Evolutionary conservation across 371 early-diverging fungal species (phyloP).

Genomic region (Chytridium lagenaria): DNA sequence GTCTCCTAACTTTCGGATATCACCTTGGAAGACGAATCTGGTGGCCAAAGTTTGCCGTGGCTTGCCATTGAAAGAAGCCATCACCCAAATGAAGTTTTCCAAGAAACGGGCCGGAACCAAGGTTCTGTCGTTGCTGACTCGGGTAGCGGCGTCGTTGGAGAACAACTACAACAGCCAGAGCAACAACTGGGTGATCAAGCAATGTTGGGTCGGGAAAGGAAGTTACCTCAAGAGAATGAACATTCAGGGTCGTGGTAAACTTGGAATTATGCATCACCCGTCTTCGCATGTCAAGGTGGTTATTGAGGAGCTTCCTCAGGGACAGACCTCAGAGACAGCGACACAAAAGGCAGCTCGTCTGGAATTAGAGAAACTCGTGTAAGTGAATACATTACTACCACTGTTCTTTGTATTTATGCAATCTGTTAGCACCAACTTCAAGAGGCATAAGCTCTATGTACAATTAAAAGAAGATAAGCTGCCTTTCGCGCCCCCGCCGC

Average conservation of each 20-base stretch:
- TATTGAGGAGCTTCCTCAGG: constrained; percentile 61
- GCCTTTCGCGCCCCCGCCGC: constrained; percentile 23
- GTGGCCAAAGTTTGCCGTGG: constrained; percentile 86
- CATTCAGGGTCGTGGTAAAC: constrained; percentile 82
- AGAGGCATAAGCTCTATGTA: constrained; percentile 37
- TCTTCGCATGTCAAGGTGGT: constrained; percentile 84
- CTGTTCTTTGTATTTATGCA: neutral
- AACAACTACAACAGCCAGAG: constrained; percentile 39
- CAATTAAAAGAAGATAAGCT: constrained; percentile 34
- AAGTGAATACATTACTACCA: neutral
- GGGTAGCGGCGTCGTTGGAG: constrained; percentile 21
- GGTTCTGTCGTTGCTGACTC: constrained; percentile 40
- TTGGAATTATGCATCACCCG: constrained; percentile 80
- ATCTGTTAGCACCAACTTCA: constrained; percentile 20
- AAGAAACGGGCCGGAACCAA: constrained; percentile 75
- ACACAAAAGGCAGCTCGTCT: constrained; percentile 19
- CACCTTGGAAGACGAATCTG: constrained; percentile 83
- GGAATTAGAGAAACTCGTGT: constrained; percentile 41
- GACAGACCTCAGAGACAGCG: constrained; percentile 15
- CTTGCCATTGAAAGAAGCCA: constrained; percentile 79
- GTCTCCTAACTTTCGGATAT: constrained; percentile 44
- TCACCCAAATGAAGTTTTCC: constrained; percentile 86
- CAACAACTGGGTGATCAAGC: constrained; percentile 52
- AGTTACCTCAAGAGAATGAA: constrained; percentile 69
- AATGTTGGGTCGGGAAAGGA: constrained; percentile 93